These are phyloP conservation scores for Gymnopilus junonius DNA, from an alignment of 768 basidiomycete species.

Conservation along the genomic window DNA sequence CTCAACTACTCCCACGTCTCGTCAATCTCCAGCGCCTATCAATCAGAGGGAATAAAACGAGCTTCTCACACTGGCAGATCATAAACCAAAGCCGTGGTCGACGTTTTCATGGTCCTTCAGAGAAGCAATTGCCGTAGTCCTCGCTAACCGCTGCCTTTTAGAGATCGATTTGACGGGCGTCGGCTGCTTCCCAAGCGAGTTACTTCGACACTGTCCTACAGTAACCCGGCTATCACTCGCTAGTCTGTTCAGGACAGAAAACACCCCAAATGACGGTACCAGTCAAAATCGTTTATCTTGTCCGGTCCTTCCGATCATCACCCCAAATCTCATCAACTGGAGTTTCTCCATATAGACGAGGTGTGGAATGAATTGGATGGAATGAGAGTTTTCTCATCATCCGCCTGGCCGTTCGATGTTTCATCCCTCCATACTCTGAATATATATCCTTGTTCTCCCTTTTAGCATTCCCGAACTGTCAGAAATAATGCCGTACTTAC, in stretches of 20 bases:
- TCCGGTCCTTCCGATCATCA: background rate
- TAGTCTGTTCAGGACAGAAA: background rate
- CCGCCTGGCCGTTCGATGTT: background rate
- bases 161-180: background rate
- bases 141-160: background rate
- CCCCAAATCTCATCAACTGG: background rate
- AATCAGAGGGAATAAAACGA: background rate
- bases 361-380: background rate
- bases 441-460: background rate
- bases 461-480: background rate
- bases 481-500: background rate
- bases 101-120: background rate
- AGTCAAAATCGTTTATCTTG: background rate
- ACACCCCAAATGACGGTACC: background rate
- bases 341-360: background rate
- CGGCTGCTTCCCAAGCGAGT: background rate
- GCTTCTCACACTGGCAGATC: too few species aligned
- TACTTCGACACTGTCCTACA: background rate
- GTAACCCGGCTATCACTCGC: background rate
- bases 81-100: background rate
- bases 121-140: background rate
- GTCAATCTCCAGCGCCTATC: background rate
- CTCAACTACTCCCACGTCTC: conserved; percentile 1
- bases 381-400: background rate
- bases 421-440: background rate